Percentiles rank a stretch among this genome's conserved stretches.
Conservation (phyloP, 352 stramenopile species). For the Thalassiosira delicatula region DNA sequence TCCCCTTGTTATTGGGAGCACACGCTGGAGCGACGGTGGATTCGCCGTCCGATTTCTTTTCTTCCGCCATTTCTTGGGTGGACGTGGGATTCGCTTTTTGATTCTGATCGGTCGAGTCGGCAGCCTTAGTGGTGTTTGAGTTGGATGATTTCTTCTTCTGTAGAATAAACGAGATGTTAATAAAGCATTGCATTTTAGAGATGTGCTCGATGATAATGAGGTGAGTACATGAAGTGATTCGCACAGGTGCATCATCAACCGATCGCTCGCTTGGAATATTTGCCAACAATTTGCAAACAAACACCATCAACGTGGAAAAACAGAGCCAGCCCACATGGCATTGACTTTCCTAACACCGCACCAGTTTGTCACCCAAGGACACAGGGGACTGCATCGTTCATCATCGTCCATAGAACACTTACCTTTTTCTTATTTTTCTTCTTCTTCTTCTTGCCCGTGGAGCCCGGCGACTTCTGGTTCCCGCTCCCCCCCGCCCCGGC, state of each 20-base stretch:
- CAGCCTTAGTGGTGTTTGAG: neutral
- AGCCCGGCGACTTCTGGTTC: neutral
- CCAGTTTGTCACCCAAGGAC: no score
- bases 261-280: no score
- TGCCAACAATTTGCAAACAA: neutral
- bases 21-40: neutral
- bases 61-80: neutral
- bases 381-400: no score
- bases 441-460: neutral
- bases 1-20: neutral
- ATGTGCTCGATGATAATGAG: neutral
- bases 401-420: neutral
- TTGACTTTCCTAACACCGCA: neutral
- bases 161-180: neutral
- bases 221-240: neutral
- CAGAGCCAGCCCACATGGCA: neutral
- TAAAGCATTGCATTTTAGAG: neutral
- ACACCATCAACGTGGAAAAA: neutral
- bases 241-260: no score
- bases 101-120: neutral
- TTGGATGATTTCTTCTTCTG: slow-evolving; percentile 23
- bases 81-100: neutral
- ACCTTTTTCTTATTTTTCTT: slow-evolving; percentile 4
- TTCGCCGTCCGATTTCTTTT: neutral
- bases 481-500: neutral